Evolutionary conservation across 495 filamentous ascomycete species (phyloP).

Genomic region (Neurospora sp.): DNA sequence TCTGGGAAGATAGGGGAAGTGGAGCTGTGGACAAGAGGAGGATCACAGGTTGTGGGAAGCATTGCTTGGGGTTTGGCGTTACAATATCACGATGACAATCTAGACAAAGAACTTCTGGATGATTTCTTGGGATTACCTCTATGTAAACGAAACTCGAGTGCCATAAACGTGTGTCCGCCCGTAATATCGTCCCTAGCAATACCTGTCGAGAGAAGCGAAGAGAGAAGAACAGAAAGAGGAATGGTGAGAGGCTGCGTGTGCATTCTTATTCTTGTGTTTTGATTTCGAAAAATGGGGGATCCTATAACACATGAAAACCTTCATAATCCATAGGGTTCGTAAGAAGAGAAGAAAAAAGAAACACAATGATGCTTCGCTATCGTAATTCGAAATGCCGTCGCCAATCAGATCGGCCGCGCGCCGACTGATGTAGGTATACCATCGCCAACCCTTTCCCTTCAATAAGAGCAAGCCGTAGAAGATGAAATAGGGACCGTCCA

Average conservation of each 20-base stretch:
- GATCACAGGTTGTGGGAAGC: not conserved
- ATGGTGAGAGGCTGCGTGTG: not conserved
- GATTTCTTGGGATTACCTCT: not conserved
- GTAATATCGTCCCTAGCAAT: not conserved
- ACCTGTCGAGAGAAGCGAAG: not conserved
- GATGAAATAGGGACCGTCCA: not conserved
- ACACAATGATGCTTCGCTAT: not conserved
- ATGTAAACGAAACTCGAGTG: not conserved
- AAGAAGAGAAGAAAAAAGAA: not conserved
- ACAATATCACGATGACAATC: not conserved
- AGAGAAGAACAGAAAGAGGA: not conserved
- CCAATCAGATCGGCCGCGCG: not conserved
- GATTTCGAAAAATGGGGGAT: not conserved
- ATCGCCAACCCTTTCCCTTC: not conserved
- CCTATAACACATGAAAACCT: not conserved
- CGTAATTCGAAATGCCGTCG: not conserved
- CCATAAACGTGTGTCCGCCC: not conserved
- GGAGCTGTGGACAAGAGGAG: not conserved
- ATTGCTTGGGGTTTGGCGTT: not conserved
- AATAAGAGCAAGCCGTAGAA: not conserved
- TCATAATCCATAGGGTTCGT: not conserved
- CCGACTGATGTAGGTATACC: not conserved
- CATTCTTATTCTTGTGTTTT: not conserved
- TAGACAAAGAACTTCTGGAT: not conserved
- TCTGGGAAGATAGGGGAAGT: not conserved